Base-by-base conservation (phyloP, 352 stramenopile species). In the Phytophthora constricta region DNA sequence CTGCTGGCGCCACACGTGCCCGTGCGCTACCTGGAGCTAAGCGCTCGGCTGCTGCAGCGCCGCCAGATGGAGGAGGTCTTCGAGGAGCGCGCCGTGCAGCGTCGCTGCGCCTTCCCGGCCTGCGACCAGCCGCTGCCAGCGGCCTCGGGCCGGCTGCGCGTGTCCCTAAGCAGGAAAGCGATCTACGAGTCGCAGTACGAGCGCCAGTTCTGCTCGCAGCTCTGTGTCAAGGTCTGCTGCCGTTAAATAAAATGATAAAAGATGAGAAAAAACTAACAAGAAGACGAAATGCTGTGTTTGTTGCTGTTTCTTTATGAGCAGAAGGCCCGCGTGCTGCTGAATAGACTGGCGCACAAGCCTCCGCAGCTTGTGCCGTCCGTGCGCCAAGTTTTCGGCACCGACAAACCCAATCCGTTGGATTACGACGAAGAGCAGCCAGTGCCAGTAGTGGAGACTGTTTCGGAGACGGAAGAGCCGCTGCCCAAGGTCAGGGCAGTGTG, bases 21-120 rank as follows among this genome's bases (percentile, higher is more conserved):
- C 14, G 19, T 88, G 50, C 77, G 63, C 28, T 96, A 89, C 65
- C 61, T 96, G 53, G 82, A 94, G 26, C 54, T 86, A 47, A 91
- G 86, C 51, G 76, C 69, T 17, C 61, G 80, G 41, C 79, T 96
- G 51, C 74, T 96, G 43, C 88, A 94, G 71, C 82, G 80, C 20
- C 78, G 84, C 25, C 88, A 96, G 69, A 78, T 94, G 65, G 81
- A 93, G 63, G 87, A 85, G 5, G 82, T 96, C 22, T 95, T 94
- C 57, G 83, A 94, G 47, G 88, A 96, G 63, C 88, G 88, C 41
- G 68, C 80, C 1, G 76, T 88, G 31, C 84, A 91, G 47, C 71
- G 60, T 27, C 84, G 86, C 47, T 96, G 88, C 53, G 88, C 74
- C 13, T 91, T 93, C 49, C 88, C 88, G 20, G 58, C 76, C n/a